A percentile compares a stretch with the other conserved stretches of the same genome.
Conservation (phyloP, 164 flowering plant genomes). For the Piper betle region DNA sequence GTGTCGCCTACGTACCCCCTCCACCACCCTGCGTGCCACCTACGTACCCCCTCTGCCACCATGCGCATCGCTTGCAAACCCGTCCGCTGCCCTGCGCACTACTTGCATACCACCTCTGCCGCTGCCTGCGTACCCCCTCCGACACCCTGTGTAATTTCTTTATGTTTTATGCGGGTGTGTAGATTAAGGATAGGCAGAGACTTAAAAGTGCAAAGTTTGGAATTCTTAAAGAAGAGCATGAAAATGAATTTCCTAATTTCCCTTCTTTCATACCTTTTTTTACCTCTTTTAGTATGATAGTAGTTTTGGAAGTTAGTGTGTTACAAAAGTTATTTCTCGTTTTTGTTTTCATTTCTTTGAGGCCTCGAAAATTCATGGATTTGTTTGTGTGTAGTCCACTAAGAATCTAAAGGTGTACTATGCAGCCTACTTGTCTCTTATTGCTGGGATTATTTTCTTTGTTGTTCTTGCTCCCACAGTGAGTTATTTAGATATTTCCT, state of each 20-base stretch:
- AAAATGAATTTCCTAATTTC: conserved; percentile 72
- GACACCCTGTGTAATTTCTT: too few relatives aligned
- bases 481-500: too few relatives aligned
- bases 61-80: too few relatives aligned
- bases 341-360: neutral
- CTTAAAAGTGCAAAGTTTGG: conserved; percentile 77
- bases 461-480: conserved; percentile 95
- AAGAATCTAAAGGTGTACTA: conserved; percentile 73
- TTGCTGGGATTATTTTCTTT: conserved; percentile 74
- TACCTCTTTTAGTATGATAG: conserved; percentile 79
- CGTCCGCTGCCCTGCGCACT: too few relatives aligned
- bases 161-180: conserved; percentile 46
- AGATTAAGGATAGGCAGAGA: conserved; percentile 84
- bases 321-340: neutral
- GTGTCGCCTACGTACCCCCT: too few relatives aligned
- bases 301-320: neutral
- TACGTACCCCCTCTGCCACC: too few relatives aligned
- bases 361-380: neutral
- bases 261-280: conserved; percentile 96
- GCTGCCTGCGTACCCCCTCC: too few relatives aligned
- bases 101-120: too few relatives aligned
- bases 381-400: conserved; percentile 33
- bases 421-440: conserved; percentile 70
- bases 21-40: too few relatives aligned
- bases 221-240: conserved; percentile 41